A percentile compares a stretch with the other conserved stretches of the same genome.
Conservation (phyloP, 2,329 filamentous ascomycete species). For the Eutypella sp. region DNA sequence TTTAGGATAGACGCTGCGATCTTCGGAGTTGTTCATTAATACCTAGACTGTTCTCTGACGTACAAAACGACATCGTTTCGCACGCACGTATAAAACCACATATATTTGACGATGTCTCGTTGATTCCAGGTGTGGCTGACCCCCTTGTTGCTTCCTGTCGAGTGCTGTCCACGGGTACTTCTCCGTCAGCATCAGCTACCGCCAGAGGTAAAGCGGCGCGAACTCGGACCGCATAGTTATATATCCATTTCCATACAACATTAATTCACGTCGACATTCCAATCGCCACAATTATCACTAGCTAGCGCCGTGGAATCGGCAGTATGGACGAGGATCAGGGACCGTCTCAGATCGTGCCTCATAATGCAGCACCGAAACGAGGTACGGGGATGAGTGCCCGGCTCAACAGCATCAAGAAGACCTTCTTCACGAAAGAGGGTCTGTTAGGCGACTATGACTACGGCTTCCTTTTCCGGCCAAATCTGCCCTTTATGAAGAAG, state of each 20-base stretch:
- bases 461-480: constrained; percentile 76
- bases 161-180: no score
- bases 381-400: constrained; percentile 28
- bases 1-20: no score
- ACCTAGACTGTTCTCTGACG: no score
- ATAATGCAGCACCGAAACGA: constrained; percentile 24
- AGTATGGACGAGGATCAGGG: constrained; percentile 53
- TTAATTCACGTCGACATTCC: neutral
- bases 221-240: no score
- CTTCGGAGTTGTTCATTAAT: no score
- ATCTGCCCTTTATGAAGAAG: constrained; percentile 75
- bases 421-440: constrained; percentile 59
- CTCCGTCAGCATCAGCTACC: no score
- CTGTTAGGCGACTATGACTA: constrained; percentile 87
- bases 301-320: neutral
- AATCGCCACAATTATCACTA: neutral
- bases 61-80: no score
- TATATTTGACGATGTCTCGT: no score
- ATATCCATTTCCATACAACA: neutral
- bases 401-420: constrained; percentile 29
- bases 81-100: no score
- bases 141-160: no score
- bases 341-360: constrained; percentile 44
- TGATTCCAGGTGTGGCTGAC: no score
- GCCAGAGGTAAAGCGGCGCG: no score